Evolutionary conservation across 257 asterid species (phyloP).

Genomic region (Scutellaria baicalensis): DNA sequence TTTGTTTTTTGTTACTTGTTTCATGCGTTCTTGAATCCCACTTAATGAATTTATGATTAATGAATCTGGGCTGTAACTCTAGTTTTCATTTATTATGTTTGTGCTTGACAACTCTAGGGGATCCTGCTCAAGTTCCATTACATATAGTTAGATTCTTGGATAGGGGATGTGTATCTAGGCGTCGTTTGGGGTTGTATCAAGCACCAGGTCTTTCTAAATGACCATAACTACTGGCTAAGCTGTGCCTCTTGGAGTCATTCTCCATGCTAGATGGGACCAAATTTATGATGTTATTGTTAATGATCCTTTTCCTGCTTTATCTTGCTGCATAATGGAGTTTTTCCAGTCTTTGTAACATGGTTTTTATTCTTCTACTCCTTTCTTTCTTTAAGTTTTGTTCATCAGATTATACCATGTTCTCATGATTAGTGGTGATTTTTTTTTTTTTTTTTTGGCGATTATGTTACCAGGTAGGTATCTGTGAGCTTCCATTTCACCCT

Average conservation of each 20-base stretch:
- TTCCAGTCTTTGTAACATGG: too few relatives aligned
- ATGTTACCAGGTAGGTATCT: constrained; percentile 66
- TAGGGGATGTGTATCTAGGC: not conserved
- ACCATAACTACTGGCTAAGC: not conserved
- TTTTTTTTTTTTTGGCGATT: not conserved
- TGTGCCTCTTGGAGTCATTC: not conserved
- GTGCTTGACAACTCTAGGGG: not conserved
- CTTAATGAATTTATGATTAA: not conserved
- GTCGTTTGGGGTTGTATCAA: not conserved
- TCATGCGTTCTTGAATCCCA: not conserved
- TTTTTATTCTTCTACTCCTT: too few relatives aligned
- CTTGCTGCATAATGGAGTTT: not conserved
- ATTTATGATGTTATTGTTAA: not conserved
- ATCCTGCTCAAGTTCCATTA: not conserved
- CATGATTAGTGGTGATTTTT: too few relatives aligned
- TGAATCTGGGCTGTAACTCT: not conserved
- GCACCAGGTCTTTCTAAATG: not conserved
- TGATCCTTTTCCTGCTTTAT: not conserved
- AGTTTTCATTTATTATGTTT: not conserved
- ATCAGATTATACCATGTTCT: not conserved
- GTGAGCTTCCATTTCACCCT: constrained; percentile 99
- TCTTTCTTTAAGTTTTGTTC: not conserved
- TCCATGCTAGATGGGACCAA: not conserved
- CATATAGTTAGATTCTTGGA: not conserved
- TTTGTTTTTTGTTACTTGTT: not conserved